A percentile compares a stretch with the other conserved stretches of the same genome.
Evolutionary conservation across 2,329 filamentous ascomycete species (phyloP).

Genomic region (Aspergillus intermedius): DNA sequence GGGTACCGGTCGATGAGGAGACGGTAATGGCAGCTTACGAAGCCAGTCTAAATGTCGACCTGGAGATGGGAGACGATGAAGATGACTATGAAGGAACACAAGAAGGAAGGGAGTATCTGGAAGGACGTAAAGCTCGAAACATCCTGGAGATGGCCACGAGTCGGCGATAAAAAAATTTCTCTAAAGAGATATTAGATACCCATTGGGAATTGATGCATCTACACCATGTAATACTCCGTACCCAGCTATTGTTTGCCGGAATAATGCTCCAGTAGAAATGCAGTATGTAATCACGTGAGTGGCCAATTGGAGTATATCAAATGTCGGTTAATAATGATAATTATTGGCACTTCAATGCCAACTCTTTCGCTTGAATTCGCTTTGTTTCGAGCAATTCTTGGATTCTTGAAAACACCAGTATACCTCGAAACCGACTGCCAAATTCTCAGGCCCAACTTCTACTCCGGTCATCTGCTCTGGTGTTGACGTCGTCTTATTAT

Average conservation of each 20-base stretch:
- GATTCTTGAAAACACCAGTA: too few species aligned
- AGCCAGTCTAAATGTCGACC: constrained; percentile 64
- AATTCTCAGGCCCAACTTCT: too few species aligned
- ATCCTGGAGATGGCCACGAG: constrained; percentile 29
- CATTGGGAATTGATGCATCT: not conserved
- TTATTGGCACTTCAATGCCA: not conserved
- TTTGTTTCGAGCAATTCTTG: too few species aligned
- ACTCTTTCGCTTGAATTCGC: not conserved
- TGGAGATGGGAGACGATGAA: constrained; percentile 36
- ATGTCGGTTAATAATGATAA: not conserved
- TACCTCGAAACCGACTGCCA: too few species aligned
- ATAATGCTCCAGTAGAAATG: not conserved
- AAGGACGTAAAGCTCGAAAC: constrained; percentile 33
- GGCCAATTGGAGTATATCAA: not conserved
- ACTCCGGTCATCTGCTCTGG: too few species aligned
- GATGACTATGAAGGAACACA: constrained; percentile 25
- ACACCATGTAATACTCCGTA: too few species aligned
- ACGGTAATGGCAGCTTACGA: constrained; percentile 77
- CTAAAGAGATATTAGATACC: constrained; percentile 9
- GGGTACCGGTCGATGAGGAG: constrained; percentile 81
- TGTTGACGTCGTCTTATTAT: too few species aligned
- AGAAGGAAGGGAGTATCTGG: constrained; percentile 38
- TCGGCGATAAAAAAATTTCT: constrained; percentile 8
- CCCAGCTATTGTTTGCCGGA: not conserved
- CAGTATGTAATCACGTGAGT: not conserved